A percentile compares a stretch with the other conserved stretches of the same genome.
These are phyloP conservation scores for Quercus dentata DNA, from an alignment of 306 rosid species.

Conservation along the genomic window DNA sequence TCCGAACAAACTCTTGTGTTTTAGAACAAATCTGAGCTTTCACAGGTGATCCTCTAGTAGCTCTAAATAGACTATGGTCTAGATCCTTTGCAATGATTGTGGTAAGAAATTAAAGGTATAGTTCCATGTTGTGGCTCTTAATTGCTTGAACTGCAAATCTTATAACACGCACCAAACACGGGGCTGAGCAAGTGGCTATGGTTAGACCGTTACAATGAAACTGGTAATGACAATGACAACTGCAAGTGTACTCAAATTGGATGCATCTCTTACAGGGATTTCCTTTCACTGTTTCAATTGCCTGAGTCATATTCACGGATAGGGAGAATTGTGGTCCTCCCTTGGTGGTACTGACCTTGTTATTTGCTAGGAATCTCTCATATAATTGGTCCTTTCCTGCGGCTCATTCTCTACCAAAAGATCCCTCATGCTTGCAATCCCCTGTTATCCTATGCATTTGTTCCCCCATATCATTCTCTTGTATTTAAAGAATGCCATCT, in stretches of 20 bases:
- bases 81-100: constrained; percentile 91
- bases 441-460: background rate
- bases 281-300: too few relatives aligned
- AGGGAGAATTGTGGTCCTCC: too few relatives aligned
- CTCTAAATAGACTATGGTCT: constrained; percentile 26
- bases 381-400: too few relatives aligned
- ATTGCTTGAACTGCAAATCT: constrained; percentile 73
- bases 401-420: too few relatives aligned
- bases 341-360: too few relatives aligned
- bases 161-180: constrained; percentile 77
- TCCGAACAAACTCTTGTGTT: too few relatives aligned
- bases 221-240: background rate
- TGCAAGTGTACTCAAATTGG: too few relatives aligned
- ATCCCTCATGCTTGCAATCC: background rate
- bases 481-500: background rate
- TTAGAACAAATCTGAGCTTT: too few relatives aligned
- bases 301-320: too few relatives aligned
- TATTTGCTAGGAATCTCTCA: too few relatives aligned
- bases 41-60: too few relatives aligned
- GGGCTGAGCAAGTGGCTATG: constrained; percentile 48
- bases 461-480: background rate
- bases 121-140: constrained; percentile 73
- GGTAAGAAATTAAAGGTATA: constrained; percentile 53
- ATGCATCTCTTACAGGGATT: too few relatives aligned
- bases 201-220: background rate